Evolutionary conservation across 2,329 filamentous ascomycete genomes (phyloP).

Genomic region (Blastomyces silverae): DNA sequence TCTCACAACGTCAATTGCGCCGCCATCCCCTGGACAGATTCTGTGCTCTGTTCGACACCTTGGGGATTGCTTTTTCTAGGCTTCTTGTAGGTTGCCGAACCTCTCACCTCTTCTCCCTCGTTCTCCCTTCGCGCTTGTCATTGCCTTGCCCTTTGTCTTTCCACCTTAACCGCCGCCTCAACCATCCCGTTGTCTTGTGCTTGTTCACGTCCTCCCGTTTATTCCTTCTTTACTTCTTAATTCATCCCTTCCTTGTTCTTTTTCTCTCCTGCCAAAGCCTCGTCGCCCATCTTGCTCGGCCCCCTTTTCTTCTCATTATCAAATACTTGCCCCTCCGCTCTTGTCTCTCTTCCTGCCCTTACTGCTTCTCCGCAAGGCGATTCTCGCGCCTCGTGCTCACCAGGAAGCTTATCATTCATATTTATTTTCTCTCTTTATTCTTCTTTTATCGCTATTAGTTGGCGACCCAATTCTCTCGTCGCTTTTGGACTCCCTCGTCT

Average conservation of each 20-base stretch:
- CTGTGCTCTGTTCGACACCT: slow-evolving; percentile 13
- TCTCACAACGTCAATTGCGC: slow-evolving; percentile 7
- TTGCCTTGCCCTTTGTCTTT: slow-evolving; percentile 10
- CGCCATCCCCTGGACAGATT: slow-evolving; percentile 4
- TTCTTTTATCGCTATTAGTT: slow-evolving; percentile 10
- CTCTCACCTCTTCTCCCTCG: slow-evolving; percentile 21
- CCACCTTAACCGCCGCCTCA: slow-evolving; percentile 15
- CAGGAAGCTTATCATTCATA: slow-evolving; percentile 2
- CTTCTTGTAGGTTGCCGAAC: slow-evolving; percentile 42
- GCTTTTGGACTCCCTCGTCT: slow-evolving; percentile 3
- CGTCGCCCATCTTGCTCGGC: slow-evolving; percentile 6
- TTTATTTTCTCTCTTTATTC: neutral
- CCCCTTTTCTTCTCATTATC: slow-evolving; percentile 5
- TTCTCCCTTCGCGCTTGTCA: slow-evolving; percentile 18
- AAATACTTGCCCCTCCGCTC: slow-evolving; percentile 1
- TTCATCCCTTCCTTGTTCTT: slow-evolving; percentile 22
- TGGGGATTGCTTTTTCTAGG: slow-evolving; percentile 25
- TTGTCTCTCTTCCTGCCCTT: slow-evolving; percentile 2
- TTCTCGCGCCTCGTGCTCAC: neutral
- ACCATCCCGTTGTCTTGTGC: slow-evolving; percentile 20
- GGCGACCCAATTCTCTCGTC: neutral
- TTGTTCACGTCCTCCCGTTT: slow-evolving; percentile 22
- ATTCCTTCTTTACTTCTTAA: slow-evolving; percentile 18
- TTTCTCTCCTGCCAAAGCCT: slow-evolving; percentile 17
- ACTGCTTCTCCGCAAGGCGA: neutral